Evolutionary conservation across 1,284 basidiomycete species (phyloP).

Genomic region (Ceratobasidium sp.): DNA sequence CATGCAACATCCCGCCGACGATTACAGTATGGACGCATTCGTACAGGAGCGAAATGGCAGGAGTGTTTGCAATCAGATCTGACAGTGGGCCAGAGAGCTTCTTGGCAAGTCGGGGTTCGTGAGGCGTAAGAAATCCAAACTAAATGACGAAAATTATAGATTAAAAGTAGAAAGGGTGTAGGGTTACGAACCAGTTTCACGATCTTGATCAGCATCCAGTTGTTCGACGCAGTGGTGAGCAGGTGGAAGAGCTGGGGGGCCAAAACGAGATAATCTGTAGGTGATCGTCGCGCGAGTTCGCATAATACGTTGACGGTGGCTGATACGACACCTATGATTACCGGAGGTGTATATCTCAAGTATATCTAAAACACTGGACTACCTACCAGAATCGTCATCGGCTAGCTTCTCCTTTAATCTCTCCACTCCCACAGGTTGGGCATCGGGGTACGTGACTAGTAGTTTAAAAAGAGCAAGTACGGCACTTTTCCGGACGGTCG

Average conservation of each 20-base stretch:
- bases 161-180: not conserved
- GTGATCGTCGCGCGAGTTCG: slow-evolving; percentile 84
- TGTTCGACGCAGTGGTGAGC: slow-evolving; percentile 94
- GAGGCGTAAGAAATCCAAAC: slow-evolving; percentile 90
- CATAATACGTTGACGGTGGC: slow-evolving; percentile 95
- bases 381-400: slow-evolving; percentile 80
- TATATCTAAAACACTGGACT: slow-evolving; percentile 1
- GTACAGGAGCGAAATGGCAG: slow-evolving; percentile 94
- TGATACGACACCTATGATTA: slow-evolving; percentile 79
- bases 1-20: slow-evolving; percentile 94
- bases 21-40: slow-evolving; percentile 99
- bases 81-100: slow-evolving; percentile 94
- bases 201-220: slow-evolving; percentile 99
- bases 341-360: not conserved
- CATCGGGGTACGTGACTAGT: slow-evolving; percentile 80
- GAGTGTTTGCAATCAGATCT: slow-evolving; percentile 93
- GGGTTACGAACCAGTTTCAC: slow-evolving; percentile 82
- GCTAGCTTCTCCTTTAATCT: slow-evolving; percentile 84
- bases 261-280: slow-evolving; percentile 78
- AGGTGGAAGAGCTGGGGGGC: slow-evolving; percentile 95
- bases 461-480: slow-evolving; percentile 83
- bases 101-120: slow-evolving; percentile 91
- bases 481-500: slow-evolving; percentile 89
- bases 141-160: slow-evolving; percentile 49
- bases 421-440: slow-evolving; percentile 67